Percentiles rank a stretch among this genome's conserved stretches.
These are phyloP conservation scores for Stagonosporopsis chrysanthemi DNA, from an alignment of 2,329 filamentous ascomycete genomes.

Conservation along the genomic window DNA sequence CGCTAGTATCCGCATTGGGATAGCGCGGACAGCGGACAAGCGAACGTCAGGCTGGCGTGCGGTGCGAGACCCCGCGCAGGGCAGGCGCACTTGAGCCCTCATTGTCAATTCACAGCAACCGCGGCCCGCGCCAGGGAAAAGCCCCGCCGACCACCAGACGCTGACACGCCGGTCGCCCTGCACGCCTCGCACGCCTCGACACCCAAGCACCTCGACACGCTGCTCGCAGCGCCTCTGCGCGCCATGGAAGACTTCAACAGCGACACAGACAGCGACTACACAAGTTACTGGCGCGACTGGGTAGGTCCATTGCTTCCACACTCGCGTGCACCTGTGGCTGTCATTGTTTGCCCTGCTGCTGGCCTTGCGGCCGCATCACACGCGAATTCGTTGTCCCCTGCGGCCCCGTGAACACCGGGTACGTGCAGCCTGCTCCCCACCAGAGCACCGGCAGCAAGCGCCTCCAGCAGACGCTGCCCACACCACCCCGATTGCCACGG, in stretches of 20 bases:
- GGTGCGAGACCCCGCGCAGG: constrained; percentile 4
- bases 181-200: background rate
- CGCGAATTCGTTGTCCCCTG: background rate
- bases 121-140: constrained; percentile 8
- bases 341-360: background rate
- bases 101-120: constrained; percentile 18
- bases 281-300: constrained; percentile 99
- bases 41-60: constrained; percentile 5
- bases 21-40: constrained; percentile 1
- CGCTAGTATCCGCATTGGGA: background rate
- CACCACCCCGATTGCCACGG: background rate
- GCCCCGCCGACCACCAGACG: background rate
- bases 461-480: background rate
- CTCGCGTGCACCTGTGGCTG: constrained; percentile 1
- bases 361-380: background rate
- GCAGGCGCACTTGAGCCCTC: constrained; percentile 1
- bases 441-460: constrained; percentile 3
- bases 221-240: constrained; percentile 8
- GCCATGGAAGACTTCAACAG: constrained; percentile 96
- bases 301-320: constrained; percentile 64
- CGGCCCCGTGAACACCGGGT: constrained; percentile 3
- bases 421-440: constrained; percentile 4
- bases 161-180: background rate
- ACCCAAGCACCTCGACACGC: background rate
- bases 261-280: constrained; percentile 98